These are phyloP conservation scores for Trichothecium roseum DNA, from an alignment of 2,329 filamentous ascomycete species.

Conservation along the genomic window DNA sequence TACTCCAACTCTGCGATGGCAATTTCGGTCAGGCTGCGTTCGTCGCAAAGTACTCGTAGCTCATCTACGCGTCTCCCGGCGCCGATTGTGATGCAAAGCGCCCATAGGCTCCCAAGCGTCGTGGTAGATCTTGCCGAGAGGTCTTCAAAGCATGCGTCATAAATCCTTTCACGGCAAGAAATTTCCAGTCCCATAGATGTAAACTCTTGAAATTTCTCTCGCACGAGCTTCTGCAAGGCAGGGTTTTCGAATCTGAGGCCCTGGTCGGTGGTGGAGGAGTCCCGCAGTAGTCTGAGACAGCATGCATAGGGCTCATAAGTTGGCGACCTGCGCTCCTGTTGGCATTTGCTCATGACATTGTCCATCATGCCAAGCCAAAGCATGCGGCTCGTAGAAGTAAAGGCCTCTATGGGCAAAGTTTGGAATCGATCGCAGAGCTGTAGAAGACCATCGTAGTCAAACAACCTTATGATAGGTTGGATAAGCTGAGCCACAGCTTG, in stretches of 20 bases:
- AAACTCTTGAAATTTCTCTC: conserved; percentile 50
- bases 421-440: conserved; percentile 65
- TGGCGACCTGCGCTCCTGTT: conserved; percentile 20
- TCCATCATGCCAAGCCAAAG: conserved; percentile 41
- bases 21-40: conserved; percentile 50
- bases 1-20: conserved; percentile 56
- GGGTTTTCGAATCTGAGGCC: conserved; percentile 46
- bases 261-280: conserved; percentile 49
- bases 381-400: conserved; percentile 50
- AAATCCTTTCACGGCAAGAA: conserved; percentile 51
- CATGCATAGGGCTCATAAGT: conserved; percentile 37
- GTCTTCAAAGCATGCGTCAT: conserved; percentile 56
- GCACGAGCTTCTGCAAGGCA: conserved; percentile 54
- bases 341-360: conserved; percentile 34
- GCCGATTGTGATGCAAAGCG: conserved; percentile 41
- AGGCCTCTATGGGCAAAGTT: conserved; percentile 50
- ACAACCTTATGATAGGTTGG: conserved; percentile 34
- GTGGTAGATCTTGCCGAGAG: conserved; percentile 52
- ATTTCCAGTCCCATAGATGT: conserved; percentile 41
- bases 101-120: conserved; percentile 64
- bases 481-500: conserved; percentile 67
- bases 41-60: conserved; percentile 43
- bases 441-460: conserved; percentile 38
- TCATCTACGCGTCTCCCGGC: conserved; percentile 33
- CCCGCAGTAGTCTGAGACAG: conserved; percentile 58